phyloP scores from a whole-genome alignment of 2,329 filamentous ascomycete species.

The Ilyonectria destructans region DNA sequence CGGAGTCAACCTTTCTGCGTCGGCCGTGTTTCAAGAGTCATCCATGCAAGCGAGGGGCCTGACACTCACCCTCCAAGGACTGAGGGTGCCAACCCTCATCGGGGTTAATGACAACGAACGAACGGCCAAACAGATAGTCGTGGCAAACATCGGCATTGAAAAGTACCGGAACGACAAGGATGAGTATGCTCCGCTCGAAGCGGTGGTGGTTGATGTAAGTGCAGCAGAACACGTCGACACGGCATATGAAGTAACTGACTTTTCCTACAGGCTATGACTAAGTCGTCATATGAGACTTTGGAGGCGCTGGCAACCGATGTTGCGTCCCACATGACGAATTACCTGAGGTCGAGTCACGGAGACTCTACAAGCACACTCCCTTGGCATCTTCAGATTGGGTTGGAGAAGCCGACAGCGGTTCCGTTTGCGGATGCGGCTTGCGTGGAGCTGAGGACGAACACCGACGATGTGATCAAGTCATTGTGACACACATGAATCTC shows the following conservation, averaged over 20 bases:
- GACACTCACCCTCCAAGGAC: constrained; percentile 67
- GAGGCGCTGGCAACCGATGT: constrained; percentile 72
- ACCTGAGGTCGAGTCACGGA: constrained; percentile 51
- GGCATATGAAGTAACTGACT: constrained; percentile 18
- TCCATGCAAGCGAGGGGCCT: constrained; percentile 48
- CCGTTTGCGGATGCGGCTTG: constrained; percentile 80
- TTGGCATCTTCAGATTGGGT: constrained; percentile 71
- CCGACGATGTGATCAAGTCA: constrained; percentile 43
- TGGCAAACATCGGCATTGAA: constrained; percentile 76
- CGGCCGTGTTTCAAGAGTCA: constrained; percentile 59
- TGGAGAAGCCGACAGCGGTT: constrained; percentile 84
- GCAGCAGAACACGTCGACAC: background rate
- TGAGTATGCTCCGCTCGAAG: constrained; percentile 71
- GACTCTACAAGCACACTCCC: background rate
- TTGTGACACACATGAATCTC: background rate
- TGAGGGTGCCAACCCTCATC: constrained; percentile 78
- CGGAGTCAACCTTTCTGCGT: constrained; percentile 68
- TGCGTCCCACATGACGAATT: constrained; percentile 62
- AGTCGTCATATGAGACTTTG: constrained; percentile 74
- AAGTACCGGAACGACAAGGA: constrained; percentile 64
- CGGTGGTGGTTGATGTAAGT: constrained; percentile 74
- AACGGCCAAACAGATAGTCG: constrained; percentile 75
- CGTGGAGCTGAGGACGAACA: constrained; percentile 67
- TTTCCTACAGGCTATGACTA: constrained; percentile 64
- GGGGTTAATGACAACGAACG: constrained; percentile 83